Percentiles rank a stretch among this genome's conserved stretches.
These are phyloP conservation scores for Daldinia concentrica DNA, from an alignment of 495 filamentous ascomycete genomes.

Conservation along the genomic window DNA sequence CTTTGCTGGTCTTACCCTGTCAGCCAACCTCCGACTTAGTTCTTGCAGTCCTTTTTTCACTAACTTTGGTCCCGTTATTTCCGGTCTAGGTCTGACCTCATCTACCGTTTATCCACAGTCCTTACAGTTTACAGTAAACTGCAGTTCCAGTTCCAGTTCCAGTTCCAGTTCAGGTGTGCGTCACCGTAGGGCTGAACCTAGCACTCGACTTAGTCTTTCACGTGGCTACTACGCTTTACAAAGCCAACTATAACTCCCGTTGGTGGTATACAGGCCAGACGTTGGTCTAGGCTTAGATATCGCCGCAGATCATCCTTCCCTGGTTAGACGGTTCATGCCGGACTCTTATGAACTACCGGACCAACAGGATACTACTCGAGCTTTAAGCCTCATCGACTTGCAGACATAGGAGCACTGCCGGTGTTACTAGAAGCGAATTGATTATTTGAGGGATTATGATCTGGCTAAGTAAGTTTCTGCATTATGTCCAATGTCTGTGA, in stretches of 20 bases:
- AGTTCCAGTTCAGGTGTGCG: slow-evolving; percentile 23
- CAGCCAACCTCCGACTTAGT: slow-evolving; percentile 18
- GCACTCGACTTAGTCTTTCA: slow-evolving; percentile 17
- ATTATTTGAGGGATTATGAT: slow-evolving; percentile 32
- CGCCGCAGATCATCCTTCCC: slow-evolving; percentile 10
- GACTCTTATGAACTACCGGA: neutral
- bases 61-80: slow-evolving; percentile 27
- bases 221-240: slow-evolving; percentile 28
- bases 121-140: slow-evolving; percentile 8
- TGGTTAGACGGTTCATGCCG: slow-evolving; percentile 1
- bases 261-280: slow-evolving; percentile 12
- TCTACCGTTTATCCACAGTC: slow-evolving; percentile 25
- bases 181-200: slow-evolving; percentile 38
- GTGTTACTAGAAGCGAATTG: slow-evolving; percentile 9
- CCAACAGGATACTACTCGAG: slow-evolving; percentile 12
- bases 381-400: slow-evolving; percentile 24
- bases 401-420: slow-evolving; percentile 21
- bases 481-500: slow-evolving; percentile 10
- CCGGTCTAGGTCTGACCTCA: slow-evolving; percentile 32
- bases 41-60: slow-evolving; percentile 18
- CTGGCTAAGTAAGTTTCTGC: slow-evolving; percentile 36
- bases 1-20: slow-evolving; percentile 31
- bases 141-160: too few species aligned
- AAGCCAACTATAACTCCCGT: neutral
- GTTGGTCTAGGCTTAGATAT: slow-evolving; percentile 17